Evolutionary conservation across 495 filamentous ascomycete species (phyloP).

Genomic region (Aspergillus kassunensis): DNA sequence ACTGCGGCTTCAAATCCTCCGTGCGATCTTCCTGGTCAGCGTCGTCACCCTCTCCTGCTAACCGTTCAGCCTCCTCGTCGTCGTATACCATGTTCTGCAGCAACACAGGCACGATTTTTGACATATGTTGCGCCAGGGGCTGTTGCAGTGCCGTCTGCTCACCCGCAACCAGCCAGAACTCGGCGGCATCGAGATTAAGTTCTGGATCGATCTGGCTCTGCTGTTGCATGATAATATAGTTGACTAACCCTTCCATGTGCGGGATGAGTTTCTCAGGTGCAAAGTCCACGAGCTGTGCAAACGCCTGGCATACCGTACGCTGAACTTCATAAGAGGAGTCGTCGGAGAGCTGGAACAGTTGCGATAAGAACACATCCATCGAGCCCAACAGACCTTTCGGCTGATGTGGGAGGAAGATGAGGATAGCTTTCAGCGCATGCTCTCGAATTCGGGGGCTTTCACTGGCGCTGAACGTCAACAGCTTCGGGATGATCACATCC

Average conservation of each 20-base stretch:
- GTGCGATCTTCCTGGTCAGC: constrained; percentile 87
- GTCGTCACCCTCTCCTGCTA: constrained; percentile 82
- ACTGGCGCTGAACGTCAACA: constrained; percentile 79
- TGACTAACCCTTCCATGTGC: constrained; percentile 82
- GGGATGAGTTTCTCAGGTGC: constrained; percentile 85
- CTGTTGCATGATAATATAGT: constrained; percentile 90
- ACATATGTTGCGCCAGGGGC: constrained; percentile 68
- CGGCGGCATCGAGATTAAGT: constrained; percentile 87
- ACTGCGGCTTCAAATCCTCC: constrained; percentile 89
- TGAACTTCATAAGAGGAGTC: constrained; percentile 76
- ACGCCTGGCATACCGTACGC: constrained; percentile 86
- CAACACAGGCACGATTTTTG: constrained; percentile 84
- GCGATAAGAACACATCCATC: constrained; percentile 74
- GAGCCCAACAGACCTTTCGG: constrained; percentile 70
- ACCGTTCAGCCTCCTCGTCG: constrained; percentile 81
- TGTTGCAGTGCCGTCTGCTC: constrained; percentile 77
- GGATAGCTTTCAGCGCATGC: constrained; percentile 76
- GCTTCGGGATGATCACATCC: constrained; percentile 83
- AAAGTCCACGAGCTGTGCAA: constrained; percentile 88
- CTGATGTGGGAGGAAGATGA: constrained; percentile 82
- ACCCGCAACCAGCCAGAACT: constrained; percentile 94
- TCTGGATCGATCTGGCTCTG: constrained; percentile 80
- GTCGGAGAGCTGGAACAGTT: constrained; percentile 73
- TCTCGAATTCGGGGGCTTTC: constrained; percentile 69
- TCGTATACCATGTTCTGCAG: constrained; percentile 95